Percentiles rank a stretch among this genome's conserved stretches.
These are phyloP conservation scores for Plasmodium gaboni DNA, from an alignment of 169 alveolate genomes.

Conservation along the genomic window DNA sequence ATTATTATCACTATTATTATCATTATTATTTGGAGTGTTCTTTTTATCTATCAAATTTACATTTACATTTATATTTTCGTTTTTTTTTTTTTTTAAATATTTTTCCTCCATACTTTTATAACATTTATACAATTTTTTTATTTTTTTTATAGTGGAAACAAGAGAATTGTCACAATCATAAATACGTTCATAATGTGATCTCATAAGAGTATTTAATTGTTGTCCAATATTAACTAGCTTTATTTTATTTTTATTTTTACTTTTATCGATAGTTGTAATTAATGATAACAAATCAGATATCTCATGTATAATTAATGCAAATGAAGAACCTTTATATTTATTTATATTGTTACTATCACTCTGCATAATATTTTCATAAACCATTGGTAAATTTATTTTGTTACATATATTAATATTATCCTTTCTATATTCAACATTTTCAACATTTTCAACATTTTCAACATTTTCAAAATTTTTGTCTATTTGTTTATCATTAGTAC, in stretches of 20 bases:
- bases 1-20: too few relatives aligned
- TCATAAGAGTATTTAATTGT: slow-evolving; percentile 22
- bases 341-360: background rate
- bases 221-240: slow-evolving; percentile 29
- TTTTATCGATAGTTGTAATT: slow-evolving; percentile 16
- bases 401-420: too few relatives aligned
- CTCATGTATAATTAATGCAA: slow-evolving; percentile 32
- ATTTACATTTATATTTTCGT: background rate
- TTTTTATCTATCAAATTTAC: background rate
- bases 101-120: slow-evolving; percentile 13
- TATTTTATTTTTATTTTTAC: slow-evolving; percentile 29
- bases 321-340: slow-evolving; percentile 10
- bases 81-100: background rate
- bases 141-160: slow-evolving; percentile 13
- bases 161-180: slow-evolving; percentile 19
- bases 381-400: too few relatives aligned
- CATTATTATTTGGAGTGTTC: background rate
- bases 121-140: slow-evolving; percentile 14
- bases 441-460: too few relatives aligned
- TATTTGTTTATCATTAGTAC: background rate
- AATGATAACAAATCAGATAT: slow-evolving; percentile 24
- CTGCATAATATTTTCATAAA: too few relatives aligned
- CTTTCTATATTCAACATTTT: too few relatives aligned
- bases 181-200: slow-evolving; percentile 31
- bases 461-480: background rate